Base-by-base conservation (phyloP, 1,139 yeast genomes). In the Lodderomyces oxycetoniae region DNA sequence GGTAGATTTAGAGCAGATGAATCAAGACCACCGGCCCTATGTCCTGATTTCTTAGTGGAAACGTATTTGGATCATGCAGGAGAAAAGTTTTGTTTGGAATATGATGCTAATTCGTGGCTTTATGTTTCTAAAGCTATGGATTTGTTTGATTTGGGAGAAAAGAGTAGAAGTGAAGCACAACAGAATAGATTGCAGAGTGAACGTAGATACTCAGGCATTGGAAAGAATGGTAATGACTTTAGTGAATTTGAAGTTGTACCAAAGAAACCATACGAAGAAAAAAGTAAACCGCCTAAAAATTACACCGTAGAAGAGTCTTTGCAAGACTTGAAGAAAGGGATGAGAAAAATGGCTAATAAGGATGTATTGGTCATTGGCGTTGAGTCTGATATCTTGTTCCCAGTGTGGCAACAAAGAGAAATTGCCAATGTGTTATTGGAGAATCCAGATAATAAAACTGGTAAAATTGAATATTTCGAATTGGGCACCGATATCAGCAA, bases 81-180 rank as follows among this genome's bases (percentile, higher is more conserved):
- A 3, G 95, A 86, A 53, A 89, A 88, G 64, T 88, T 88, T 63
- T 86, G 95, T 44, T 58, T 85, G 41, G 94, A 88, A 52, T 88
- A 85, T 55, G 97, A 89, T 56, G 86, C 97, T 24, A 88, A 89
- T 53, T 86, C 96, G 3, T 71, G 88, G 47, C 65, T 88, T 31
- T 88, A 88, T 53, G 78, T 88, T 10, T 84, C 89, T 44, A 88
- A 89, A 55, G 95, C 96, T 1, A 88, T 89, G 97, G 97, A 88
- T 55, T 61, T 88, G 50, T 89, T 89, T 57, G 96, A 88, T 52
- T 63, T 88, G 49, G 84, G 95, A n/a, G 43, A 44, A 3, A 8
- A 20, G n/a, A 71, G 73, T 42, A 62, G 79, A 41, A 37, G 49
- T 2, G 61, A 59, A 34, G 79, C 86, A 4, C 33, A 40, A 1